These are phyloP conservation scores for Prunella vulgaris DNA, from an alignment of 257 asterid genomes.

Conservation along the genomic window DNA sequence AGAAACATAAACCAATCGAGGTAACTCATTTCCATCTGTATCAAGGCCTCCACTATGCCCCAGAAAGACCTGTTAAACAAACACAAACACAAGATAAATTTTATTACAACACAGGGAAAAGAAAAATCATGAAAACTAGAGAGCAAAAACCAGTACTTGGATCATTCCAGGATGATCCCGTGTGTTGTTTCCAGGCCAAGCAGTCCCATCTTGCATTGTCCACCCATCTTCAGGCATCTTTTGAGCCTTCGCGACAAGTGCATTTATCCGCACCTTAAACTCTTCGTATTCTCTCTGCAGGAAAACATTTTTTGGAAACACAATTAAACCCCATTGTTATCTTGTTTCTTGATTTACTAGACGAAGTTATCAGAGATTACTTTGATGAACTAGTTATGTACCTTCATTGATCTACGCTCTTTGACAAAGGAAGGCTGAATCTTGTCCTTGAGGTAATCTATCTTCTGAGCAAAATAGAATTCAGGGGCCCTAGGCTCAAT, in stretches of 20 bases:
- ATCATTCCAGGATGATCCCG: conserved; percentile 79
- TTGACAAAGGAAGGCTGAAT: conserved; percentile 71
- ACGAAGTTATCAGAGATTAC: background rate
- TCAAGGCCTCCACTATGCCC: conserved; percentile 70
- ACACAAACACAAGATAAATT: background rate
- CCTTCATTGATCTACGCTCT: conserved; percentile 80
- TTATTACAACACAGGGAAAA: conserved; percentile 6
- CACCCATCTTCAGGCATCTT: conserved; percentile 88
- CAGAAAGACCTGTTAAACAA: conserved; percentile 49
- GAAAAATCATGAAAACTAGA: background rate
- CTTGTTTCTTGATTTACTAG: background rate
- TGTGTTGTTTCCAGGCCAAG: conserved; percentile 79
- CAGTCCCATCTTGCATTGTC: conserved; percentile 81
- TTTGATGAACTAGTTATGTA: background rate
- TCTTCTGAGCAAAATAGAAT: conserved; percentile 62
- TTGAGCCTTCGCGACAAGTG: conserved; percentile 70
- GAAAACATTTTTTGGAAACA: background rate
- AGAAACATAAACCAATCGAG: conserved; percentile 76
- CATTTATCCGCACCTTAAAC: conserved; percentile 64
- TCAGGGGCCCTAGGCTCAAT: conserved; percentile 77
- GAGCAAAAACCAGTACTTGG: conserved; percentile 34
- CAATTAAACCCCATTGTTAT: background rate
- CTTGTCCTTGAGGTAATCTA: conserved; percentile 69
- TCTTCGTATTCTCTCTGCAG: conserved; percentile 76
- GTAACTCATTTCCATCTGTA: conserved; percentile 73